Base-by-base conservation (phyloP, 2,329 filamentous ascomycete species). In the Colletotrichum godetiae region DNA sequence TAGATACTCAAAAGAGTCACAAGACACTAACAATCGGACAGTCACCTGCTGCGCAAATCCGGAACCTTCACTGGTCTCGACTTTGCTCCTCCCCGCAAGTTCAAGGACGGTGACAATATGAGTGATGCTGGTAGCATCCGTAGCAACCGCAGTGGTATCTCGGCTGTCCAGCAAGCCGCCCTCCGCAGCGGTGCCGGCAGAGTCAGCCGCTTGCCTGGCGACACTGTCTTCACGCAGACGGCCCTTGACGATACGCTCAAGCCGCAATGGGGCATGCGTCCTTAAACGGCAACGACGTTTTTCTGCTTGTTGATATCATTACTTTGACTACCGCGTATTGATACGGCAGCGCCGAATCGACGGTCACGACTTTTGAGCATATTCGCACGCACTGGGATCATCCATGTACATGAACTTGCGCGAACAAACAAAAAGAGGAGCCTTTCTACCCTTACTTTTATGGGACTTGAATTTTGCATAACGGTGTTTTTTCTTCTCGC, bases 161-260 rank as follows among this genome's bases (percentile, higher is more conserved):
- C 94, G 5, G 87, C 90, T 4, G 84, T 88, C 64, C 90, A 95
- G 79, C 84, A 91, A 64, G 86, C 91, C 74, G 93, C 94, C 78
- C 92, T 98, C 78, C 93, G 95, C 76, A 89, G 86, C 70, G 95
- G 95, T 76, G 95, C 95, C 58, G 96, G 97, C 79, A 93, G 95
- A 75, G 91, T 98, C 76, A 97, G 94, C 80, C 92, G 94, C 62
- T 89, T 98, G 74, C 95, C 95, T 0, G 92, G 91, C 71, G 94
- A 95, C 77, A 90, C 92, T 56, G 94, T 97, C 71, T 95, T 95
- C 76, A 95, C 94, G 4, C 88, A 88, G 78, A 90, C 93, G 42
- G 90, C 94, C 69, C 82, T 96, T 81, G 83, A 85, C 70, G 83
- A 91, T 76, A 85, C 86, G 76, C 84, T 92, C 74, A 92, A 91